Conservation (phyloP, 768 basidiomycete genomes). For the Agrocybe praecox region DNA sequence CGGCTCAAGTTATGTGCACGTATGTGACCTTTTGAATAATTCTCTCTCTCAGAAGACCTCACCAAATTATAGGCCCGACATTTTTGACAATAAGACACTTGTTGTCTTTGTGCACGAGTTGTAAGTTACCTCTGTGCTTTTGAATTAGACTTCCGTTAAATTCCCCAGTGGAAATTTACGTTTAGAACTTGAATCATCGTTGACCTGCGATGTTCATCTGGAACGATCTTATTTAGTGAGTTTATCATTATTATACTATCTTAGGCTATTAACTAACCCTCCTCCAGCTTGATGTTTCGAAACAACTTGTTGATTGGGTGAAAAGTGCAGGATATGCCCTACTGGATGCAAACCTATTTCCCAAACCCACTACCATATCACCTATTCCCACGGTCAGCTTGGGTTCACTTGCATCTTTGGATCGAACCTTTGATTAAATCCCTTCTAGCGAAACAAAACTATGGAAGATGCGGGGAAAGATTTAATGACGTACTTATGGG, state of each 20-base stretch:
- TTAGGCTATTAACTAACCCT: background rate
- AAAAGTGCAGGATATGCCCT: constrained; percentile 66
- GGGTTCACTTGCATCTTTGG: background rate
- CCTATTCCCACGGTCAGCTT: constrained; percentile 2
- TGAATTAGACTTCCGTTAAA: background rate
- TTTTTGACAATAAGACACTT: constrained; percentile 76
- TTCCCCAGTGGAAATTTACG: constrained; percentile 82
- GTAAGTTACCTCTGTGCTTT: constrained; percentile 48
- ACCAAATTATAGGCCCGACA: constrained; percentile 57
- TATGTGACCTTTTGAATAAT: constrained; percentile 39
- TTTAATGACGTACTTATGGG: constrained; percentile 88
- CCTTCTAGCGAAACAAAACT: constrained; percentile 38
- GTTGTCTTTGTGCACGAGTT: constrained; percentile 95
- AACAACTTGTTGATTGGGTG: constrained; percentile 79
- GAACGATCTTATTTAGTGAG: constrained; percentile 85
- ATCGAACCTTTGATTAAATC: background rate
- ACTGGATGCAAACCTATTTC: constrained; percentile 85
- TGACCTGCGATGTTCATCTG: constrained; percentile 71
- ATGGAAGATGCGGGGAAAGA: constrained; percentile 52
- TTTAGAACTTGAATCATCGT: constrained; percentile 75
- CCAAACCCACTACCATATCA: constrained; percentile 45
- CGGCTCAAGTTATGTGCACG: constrained; percentile 89
- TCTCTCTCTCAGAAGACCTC: constrained; percentile 4
- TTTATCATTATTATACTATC: background rate
- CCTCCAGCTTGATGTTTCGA: constrained; percentile 81